A percentile compares a stretch with the other conserved stretches of the same genome.
Conservation (phyloP, 768 basidiomycete genomes). For the Leucosporidium yakuticum region DNA sequence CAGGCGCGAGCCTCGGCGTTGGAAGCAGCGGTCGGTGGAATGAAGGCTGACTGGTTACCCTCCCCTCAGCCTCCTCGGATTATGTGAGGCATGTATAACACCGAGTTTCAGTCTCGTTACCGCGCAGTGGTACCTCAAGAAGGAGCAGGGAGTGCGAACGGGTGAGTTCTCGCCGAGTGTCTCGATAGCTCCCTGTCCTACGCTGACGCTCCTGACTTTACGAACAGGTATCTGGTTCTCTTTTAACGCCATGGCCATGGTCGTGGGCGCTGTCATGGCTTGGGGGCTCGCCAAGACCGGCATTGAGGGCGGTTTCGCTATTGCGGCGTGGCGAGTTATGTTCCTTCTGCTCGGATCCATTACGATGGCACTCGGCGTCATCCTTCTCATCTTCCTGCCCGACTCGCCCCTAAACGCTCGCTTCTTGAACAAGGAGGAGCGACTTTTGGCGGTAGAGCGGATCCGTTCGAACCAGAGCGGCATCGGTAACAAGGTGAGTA, state of each 20-base stretch:
- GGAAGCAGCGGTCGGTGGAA: no score
- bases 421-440: constrained; percentile 10
- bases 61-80: constrained; percentile 13
- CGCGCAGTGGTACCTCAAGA: constrained; percentile 11
- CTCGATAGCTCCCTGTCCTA: not conserved
- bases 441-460: constrained; percentile 14
- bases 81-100: constrained; percentile 11
- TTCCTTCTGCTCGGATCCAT: constrained; percentile 5
- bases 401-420: constrained; percentile 16
- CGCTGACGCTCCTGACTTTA: not conserved
- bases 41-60: no score
- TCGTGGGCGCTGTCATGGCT: constrained; percentile 23
- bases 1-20: no score
- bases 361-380: constrained; percentile 1
- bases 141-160: constrained; percentile 12
- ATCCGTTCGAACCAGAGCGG: constrained; percentile 31
- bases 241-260: constrained; percentile 17
- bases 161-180: not conserved
- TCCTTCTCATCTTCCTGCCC: constrained; percentile 14
- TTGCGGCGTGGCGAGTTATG: constrained; percentile 1
- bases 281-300: constrained; percentile 28
- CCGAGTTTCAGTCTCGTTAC: constrained; percentile 18
- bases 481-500: constrained; percentile 15
- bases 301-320: constrained; percentile 7
- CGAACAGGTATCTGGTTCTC: constrained; percentile 21